Evolutionary conservation across 257 asterid species (phyloP), one percentile per base, ranked within the genome.

Genomic region (Dorcoceras hygrometricum): DNA sequence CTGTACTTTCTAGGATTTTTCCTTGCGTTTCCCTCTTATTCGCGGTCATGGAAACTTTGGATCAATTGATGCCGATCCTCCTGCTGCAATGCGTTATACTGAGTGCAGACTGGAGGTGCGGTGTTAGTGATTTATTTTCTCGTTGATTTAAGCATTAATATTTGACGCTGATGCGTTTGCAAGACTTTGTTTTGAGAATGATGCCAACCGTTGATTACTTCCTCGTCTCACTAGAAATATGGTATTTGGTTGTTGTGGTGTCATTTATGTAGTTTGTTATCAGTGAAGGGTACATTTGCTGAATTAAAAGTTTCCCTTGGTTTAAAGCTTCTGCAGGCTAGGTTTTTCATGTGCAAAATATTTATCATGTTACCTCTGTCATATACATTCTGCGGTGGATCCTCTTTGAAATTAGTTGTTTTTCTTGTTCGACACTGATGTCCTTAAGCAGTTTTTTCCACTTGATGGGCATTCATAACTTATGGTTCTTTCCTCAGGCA

Each of bases 1-100:
- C 36, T 71, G 64, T 58, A 46, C 31, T 34, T 76, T 20, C 65
- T 89, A 94, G 99, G 99, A 90, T 78, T 94, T 93, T 83, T 94
- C 99, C 39, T 78, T 94, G 87, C 95, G 99, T 11, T 82, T 81
- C 73, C 99, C 99, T 24, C 99, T 94, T 24, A 88, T 94, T 69
- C 89, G 90, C 10, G 99, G 99, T 62, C 99, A 90, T 75, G 99
- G 99, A 23, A 94, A 94, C 75, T 94, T 94, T 76, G 99, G 99
- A 59, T 94, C 97, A 62, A 87, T 94, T 55, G 99, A 94, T 85
- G 96, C 97, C 20, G 99, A 94, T 79, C 97, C 99, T 80, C 85
- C 99, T 67, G 99, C 99, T 9, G 99, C 99, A 62, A 94, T 94
- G 99, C 99, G 99, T 22, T 94, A 94, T 80, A 94, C 97, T 50